Base-by-base conservation (phyloP, 495 filamentous ascomycete species). In the Xylaria castorea region DNA sequence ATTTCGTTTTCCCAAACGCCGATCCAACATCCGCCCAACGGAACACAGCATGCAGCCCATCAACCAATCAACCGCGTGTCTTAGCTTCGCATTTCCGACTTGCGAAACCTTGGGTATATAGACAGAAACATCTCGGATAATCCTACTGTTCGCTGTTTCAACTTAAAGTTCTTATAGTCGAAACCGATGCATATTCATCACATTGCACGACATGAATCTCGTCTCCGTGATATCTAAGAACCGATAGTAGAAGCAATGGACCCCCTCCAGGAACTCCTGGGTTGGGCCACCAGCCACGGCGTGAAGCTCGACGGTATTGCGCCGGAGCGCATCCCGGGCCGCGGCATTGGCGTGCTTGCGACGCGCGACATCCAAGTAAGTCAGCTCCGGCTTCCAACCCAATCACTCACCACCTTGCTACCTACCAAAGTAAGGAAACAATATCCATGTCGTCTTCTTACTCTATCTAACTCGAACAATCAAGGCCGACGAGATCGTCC, bases 331-430 rank as follows among this genome's bases (percentile, higher is more conserved):
- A 75, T 95, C 36, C 87, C 89, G 11, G 89, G 90, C 2, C 85
- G 91, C 32, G 93, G 94, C 9, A 81, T 95, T 14, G 93, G 94
- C 32, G 89, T 97, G 67, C 86, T 93, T 48, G 91, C 93, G 4
- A 89, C 88, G 3, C 85, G 86, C 20, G 79, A 82, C 7, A 86
- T 95, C 70, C 80, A 91, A 82, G 93, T 93, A 82, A 73, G 73
- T 77, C 36, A 12, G 9, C 1, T 5, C 16, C 46, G 5, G 11
- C 20, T 3, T 5, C 11, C 20, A 14, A 7, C 16, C 20, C 36
- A 27, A 60, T 30, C 50, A 22, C 7, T 1, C 20, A 27, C 6
- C 32, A 12, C 9, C 51, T 42, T 51, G 1, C 34, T n/a, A 2
- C 32, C 1, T 46, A 46, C 14, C 42, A 5, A 46, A 46, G 16